Evolutionary conservation across 257 asterid species (phyloP).

Genomic region (Solanum sparsipilum): DNA sequence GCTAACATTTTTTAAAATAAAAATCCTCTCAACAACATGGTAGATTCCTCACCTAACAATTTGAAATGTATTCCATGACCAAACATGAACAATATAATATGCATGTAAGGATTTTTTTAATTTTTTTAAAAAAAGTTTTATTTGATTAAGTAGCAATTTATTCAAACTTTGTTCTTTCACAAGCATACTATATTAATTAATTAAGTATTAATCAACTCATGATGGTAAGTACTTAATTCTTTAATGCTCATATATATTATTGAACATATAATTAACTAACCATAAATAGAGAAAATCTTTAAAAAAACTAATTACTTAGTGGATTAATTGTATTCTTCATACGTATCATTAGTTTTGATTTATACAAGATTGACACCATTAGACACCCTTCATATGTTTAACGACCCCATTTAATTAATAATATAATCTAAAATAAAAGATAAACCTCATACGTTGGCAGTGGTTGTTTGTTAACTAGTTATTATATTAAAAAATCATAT

Average conservation of each 20-base stretch:
- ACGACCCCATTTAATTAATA: not conserved
- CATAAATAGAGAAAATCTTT: not conserved
- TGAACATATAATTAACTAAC: not conserved
- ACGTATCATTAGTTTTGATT: not conserved
- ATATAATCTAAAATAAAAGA: not conserved
- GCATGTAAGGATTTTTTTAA: not conserved
- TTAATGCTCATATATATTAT: not conserved
- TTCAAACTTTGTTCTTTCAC: not conserved
- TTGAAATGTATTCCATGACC: not conserved
- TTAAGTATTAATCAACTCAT: not conserved
- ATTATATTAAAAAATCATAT: no score
- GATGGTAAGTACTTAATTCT: not conserved
- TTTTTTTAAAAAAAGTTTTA: not conserved
- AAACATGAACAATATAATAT: not conserved
- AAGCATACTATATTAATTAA: not conserved
- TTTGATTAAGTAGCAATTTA: not conserved
- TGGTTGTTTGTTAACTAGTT: not conserved
- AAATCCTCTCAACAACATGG: not conserved
- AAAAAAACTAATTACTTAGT: not conserved
- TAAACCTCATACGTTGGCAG: not conserved
- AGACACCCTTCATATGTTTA: not conserved
- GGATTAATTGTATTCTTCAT: not conserved
- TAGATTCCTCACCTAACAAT: not conserved
- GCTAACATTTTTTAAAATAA: not conserved
- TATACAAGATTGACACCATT: not conserved